phyloP scores from a whole-genome alignment of 768 basidiomycete species.

The Boletus insuetus region DNA sequence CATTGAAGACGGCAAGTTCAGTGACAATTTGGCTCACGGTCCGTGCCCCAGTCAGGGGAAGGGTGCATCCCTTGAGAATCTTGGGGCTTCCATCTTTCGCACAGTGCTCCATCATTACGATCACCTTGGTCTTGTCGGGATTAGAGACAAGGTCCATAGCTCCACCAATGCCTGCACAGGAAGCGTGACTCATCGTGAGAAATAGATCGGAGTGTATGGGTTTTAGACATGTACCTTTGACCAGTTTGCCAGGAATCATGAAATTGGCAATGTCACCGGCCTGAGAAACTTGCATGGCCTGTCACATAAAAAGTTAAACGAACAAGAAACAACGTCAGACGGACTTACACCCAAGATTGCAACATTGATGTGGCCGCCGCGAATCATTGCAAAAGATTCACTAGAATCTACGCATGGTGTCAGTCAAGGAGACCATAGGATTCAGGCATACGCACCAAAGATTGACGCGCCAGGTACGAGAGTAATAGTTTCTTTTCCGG shows the following conservation, averaged over 20 bases:
- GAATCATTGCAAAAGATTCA: constrained; percentile 97
- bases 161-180: constrained; percentile 78
- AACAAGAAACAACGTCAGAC: not conserved
- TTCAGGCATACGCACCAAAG: constrained; percentile 58
- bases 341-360: constrained; percentile 83
- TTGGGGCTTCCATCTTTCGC: constrained; percentile 90
- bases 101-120: constrained; percentile 87
- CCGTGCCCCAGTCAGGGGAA: constrained; percentile 87
- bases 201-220: not conserved
- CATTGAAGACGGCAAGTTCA: constrained; percentile 87
- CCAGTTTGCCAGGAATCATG: constrained; percentile 95
- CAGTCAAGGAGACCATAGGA: not conserved
- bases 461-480: constrained; percentile 88
- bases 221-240: constrained; percentile 55
- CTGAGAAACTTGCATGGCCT: constrained; percentile 95
- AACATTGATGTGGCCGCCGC: constrained; percentile 92
- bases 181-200: constrained; percentile 4
- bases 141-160: constrained; percentile 97
- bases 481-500: constrained; percentile 93
- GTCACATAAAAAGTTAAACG: not conserved
- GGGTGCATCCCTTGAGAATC: constrained; percentile 74
- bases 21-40: constrained; percentile 91
- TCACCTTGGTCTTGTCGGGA: constrained; percentile 91
- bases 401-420: constrained; percentile 54
- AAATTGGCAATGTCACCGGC: constrained; percentile 95